Evolutionary conservation across 371 early-diverging fungal genomes (phyloP).

Genomic region (Circinella minor): DNA sequence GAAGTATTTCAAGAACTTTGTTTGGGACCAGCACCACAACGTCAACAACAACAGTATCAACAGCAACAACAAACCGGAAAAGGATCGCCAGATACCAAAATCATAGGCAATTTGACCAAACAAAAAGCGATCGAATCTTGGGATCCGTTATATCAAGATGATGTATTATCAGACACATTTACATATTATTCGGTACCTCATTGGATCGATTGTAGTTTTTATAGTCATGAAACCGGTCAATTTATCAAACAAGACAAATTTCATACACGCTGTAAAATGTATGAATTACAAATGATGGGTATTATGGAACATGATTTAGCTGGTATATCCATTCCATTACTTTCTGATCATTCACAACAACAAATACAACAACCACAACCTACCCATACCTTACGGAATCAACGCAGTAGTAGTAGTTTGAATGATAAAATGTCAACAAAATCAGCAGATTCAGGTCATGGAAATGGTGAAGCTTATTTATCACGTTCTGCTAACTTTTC

Average conservation of each 20-base stretch:
- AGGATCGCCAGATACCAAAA: slow-evolving; percentile 42
- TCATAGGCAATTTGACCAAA: slow-evolving; percentile 19
- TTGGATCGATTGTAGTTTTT: slow-evolving; percentile 95
- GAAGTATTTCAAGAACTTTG: slow-evolving; percentile 19
- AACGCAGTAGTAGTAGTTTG: slow-evolving; percentile 47
- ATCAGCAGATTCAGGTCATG: slow-evolving; percentile 17
- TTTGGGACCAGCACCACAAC: background rate
- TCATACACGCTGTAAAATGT: slow-evolving; percentile 80
- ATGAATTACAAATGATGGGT: slow-evolving; percentile 85
- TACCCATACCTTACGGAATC: slow-evolving; percentile 9
- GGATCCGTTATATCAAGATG: slow-evolving; percentile 65
- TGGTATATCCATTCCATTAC: slow-evolving; percentile 60
- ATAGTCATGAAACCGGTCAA: slow-evolving; percentile 61
- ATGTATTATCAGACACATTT: slow-evolving; percentile 36
- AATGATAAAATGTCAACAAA: slow-evolving; percentile 31
- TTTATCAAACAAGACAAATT: slow-evolving; percentile 60
- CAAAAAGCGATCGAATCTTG: slow-evolving; percentile 41
- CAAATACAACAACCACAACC: slow-evolving; percentile 4
- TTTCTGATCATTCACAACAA: slow-evolving; percentile 11
- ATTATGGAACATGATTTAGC: slow-evolving; percentile 73
- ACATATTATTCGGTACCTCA: slow-evolving; percentile 83
- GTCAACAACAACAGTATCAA: slow-evolving; percentile 1
- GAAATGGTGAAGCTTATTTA: slow-evolving; percentile 40
- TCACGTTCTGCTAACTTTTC: slow-evolving; percentile 48
- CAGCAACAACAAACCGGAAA: slow-evolving; percentile 7